These are phyloP conservation scores for Xylaria nigripes DNA, from an alignment of 495 filamentous ascomycete genomes.

Conservation along the genomic window DNA sequence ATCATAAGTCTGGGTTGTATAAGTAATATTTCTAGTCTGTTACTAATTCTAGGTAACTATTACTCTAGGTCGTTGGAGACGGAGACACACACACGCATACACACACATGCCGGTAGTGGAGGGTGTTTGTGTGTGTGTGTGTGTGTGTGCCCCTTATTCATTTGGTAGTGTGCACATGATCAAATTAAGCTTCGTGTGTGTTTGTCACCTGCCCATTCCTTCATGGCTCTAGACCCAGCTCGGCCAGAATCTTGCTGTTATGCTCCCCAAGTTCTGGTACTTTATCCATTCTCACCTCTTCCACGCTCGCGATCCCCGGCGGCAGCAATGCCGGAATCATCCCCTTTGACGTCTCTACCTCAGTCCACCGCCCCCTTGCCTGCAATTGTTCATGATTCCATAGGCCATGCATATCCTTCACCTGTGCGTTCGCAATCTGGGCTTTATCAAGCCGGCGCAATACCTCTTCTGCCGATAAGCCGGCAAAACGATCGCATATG, in stretches of 20 bases:
- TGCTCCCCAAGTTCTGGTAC: constrained; percentile 36
- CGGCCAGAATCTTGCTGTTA: constrained; percentile 31
- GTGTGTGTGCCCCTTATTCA: no score
- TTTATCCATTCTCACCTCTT: constrained; percentile 22
- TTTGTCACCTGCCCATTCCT: background rate
- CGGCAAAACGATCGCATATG: constrained; percentile 26
- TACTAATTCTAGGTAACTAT: no score
- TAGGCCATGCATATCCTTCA: constrained; percentile 44
- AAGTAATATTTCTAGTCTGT: no score
- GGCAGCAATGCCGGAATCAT: constrained; percentile 37
- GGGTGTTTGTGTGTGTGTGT: no score
- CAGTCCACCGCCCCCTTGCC: constrained; percentile 38
- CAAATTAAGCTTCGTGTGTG: background rate
- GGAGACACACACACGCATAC: no score
- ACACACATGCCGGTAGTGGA: no score
- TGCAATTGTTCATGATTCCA: constrained; percentile 43
- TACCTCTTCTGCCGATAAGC: constrained; percentile 24
- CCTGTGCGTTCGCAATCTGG: constrained; percentile 42
- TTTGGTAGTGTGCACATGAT: no score
- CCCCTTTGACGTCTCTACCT: constrained; percentile 37
- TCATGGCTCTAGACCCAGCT: constrained; percentile 20
- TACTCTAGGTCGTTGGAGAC: no score
- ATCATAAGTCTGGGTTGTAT: no score
- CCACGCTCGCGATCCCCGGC: constrained; percentile 13
- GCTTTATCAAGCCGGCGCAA: constrained; percentile 28